Base-by-base conservation (phyloP, 345 rosid species). In the Excoecaria cochinchinensis region DNA sequence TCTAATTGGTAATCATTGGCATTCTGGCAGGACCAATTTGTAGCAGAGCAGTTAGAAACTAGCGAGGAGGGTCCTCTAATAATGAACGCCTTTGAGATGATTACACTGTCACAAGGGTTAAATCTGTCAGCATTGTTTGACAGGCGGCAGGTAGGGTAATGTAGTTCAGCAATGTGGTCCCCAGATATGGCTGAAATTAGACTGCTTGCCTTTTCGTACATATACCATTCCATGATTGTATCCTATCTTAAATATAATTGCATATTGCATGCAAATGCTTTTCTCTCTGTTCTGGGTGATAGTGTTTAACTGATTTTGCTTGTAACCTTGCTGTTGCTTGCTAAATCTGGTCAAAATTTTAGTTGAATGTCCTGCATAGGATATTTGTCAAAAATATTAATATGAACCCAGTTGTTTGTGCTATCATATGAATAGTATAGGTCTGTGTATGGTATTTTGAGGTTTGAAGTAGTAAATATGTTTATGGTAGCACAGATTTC, bases 31-130 rank as follows among this genome's bases (percentile, higher is more conserved):
- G 98, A 91, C 31, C 79, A 83, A 46, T 90, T 81, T 76, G 94
- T 89, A 36, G 82, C 87, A 42, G 93, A 91, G 87, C 84, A 83
- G 71, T 64, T 89, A 74, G 76, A 76, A 73, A 77, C 61, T 6
- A 78, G 78, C 50, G 90, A 82, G 46, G 84, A 78, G 19, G 87
- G 97, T 16, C 99, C 99, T 15, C 67, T 90, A 62, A 81, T 87
- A 64, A 92, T 95, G 98, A 95, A 95, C 80, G 99, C 97, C 58
- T 95, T 95, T 83, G 99, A 95, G 89, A 90, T 95, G 94, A 95
- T 95, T 61, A 90, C 95, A 16, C 85, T 95, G 74, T 95, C 97
- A n/a, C 99, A 95, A 82, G 99, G 97, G 68, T 83, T 92, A 84
- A 95, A 95, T 81, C 84, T 95, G 70, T 92, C 97, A 31, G 96